These are phyloP conservation scores for Yamadazyma jaroonii DNA, from an alignment of 1,139 yeast genomes.

Conservation along the genomic window DNA sequence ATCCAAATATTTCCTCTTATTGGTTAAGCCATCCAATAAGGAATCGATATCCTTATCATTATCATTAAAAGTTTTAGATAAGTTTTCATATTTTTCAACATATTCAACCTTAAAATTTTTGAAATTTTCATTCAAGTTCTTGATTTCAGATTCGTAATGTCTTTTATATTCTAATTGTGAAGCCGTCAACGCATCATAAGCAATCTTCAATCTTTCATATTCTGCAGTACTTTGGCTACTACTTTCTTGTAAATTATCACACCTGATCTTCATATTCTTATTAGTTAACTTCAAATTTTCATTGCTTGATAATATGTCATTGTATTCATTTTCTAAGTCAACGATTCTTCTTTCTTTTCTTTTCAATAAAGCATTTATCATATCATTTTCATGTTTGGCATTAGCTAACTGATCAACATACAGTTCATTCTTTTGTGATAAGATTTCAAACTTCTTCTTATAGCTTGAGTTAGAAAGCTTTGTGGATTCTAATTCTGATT, in stretches of 20 bases:
- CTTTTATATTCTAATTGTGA: conserved; percentile 57
- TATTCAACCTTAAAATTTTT: conserved; percentile 37
- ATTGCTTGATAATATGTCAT: conserved; percentile 41
- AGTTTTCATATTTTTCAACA: conserved; percentile 25
- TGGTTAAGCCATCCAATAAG: conserved; percentile 40
- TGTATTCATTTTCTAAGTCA: conserved; percentile 58
- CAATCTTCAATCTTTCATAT: conserved; percentile 53
- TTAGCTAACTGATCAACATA: conserved; percentile 67
- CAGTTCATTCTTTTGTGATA: conserved; percentile 53
- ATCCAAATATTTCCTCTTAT: conserved; percentile 43
- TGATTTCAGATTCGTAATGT: conserved; percentile 42
- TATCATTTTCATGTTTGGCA: conserved; percentile 68
- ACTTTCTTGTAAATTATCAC: conserved; percentile 47
- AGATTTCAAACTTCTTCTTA: conserved; percentile 47
- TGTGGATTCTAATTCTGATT: conserved; percentile 47
- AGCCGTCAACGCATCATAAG: conserved; percentile 60
- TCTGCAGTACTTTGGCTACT: conserved; percentile 51
- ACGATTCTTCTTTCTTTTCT: conserved; percentile 62
- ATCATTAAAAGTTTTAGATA: conserved; percentile 26
- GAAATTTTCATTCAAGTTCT: conserved; percentile 26
- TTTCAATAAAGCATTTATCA: conserved; percentile 58
- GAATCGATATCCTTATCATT: conserved; percentile 48
- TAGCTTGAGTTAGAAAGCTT: conserved; percentile 37
- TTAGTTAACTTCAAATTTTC: conserved; percentile 47
- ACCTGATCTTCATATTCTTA: conserved; percentile 47